phyloP scores from a whole-genome alignment of 2,329 filamentous ascomycete species.

The Epichloe uncinata region DNA sequence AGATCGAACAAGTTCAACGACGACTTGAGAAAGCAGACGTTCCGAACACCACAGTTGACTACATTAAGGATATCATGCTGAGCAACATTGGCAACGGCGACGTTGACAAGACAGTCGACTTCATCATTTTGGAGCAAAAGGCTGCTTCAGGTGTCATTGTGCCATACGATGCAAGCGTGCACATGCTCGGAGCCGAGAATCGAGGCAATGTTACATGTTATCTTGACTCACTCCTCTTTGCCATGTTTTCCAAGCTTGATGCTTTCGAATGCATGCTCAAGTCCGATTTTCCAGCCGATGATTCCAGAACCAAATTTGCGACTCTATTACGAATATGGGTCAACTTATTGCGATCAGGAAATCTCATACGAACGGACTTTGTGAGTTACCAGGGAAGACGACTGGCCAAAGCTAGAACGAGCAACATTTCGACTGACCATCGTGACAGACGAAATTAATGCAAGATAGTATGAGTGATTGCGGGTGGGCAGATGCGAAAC shows the following conservation, averaged over 20 bases:
- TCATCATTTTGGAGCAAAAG: conserved; percentile 67
- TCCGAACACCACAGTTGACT: conserved; percentile 40
- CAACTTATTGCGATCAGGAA: conserved; percentile 76
- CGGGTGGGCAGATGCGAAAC: conserved; percentile 72
- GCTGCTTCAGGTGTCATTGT: conserved; percentile 68
- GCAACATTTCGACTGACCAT: conserved; percentile 7
- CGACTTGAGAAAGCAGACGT: conserved; percentile 31
- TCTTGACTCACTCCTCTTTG: conserved; percentile 78
- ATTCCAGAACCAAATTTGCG: conserved; percentile 58
- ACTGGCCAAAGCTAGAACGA: neutral
- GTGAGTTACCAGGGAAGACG: conserved; percentile 30
- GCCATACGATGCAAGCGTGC: conserved; percentile 56
- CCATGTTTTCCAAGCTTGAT: conserved; percentile 85
- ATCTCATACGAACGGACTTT: conserved; percentile 73
- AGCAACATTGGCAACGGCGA: conserved; percentile 56
- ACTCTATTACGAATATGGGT: conserved; percentile 79
- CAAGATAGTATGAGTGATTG: conserved; percentile 73
- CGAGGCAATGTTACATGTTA: conserved; percentile 85
- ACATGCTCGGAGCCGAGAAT: conserved; percentile 77
- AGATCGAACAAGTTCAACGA: conserved; percentile 29
- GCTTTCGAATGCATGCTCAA: conserved; percentile 90
- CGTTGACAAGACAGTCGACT: conserved; percentile 57
- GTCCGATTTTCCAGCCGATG: conserved; percentile 55
- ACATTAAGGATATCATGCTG: conserved; percentile 40
- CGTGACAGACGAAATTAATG: conserved; percentile 57